A percentile compares a stretch with the other conserved stretches of the same genome.
These are phyloP conservation scores for Aspergillus fructus DNA, from an alignment of 2,329 filamentous ascomycete species.

Conservation along the genomic window DNA sequence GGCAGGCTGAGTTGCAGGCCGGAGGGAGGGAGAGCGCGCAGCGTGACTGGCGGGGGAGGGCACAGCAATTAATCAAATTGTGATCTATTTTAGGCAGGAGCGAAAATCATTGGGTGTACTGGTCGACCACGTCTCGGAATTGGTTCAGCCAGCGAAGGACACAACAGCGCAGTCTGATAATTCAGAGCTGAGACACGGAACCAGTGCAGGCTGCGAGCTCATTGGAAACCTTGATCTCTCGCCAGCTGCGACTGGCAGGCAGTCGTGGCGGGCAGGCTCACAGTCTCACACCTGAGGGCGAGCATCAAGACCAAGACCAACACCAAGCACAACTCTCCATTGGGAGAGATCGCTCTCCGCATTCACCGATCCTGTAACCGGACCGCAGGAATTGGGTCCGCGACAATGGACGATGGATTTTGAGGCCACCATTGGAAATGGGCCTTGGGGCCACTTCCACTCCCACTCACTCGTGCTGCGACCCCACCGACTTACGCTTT, in stretches of 20 bases:
- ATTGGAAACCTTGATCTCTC: neutral
- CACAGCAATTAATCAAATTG: constrained; percentile 9
- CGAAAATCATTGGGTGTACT: neutral
- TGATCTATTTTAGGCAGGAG: constrained; percentile 17
- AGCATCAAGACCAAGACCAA: neutral
- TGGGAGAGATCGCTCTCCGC: constrained; percentile 14
- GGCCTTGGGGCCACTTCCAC: constrained; percentile 1
- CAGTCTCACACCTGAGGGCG: too few species aligned
- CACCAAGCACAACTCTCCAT: neutral
- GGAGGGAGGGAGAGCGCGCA: neutral
- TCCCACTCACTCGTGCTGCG: constrained; percentile 26
- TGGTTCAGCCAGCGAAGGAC: neutral
- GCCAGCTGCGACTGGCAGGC: neutral
- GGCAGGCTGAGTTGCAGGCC: neutral
- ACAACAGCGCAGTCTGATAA: neutral
- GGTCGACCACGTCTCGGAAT: neutral
- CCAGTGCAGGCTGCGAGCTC: neutral
- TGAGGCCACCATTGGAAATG: constrained; percentile 12
- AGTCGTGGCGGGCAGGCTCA: neutral
- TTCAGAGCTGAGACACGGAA: neutral
- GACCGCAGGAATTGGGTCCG: constrained; percentile 11
- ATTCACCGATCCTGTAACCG: constrained; percentile 14
- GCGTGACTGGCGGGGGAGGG: constrained; percentile 2
- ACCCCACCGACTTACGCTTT: constrained; percentile 21
- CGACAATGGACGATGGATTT: constrained; percentile 10